phyloP scores from a whole-genome alignment of 345 rosid species.

The Garcia nutans region DNA sequence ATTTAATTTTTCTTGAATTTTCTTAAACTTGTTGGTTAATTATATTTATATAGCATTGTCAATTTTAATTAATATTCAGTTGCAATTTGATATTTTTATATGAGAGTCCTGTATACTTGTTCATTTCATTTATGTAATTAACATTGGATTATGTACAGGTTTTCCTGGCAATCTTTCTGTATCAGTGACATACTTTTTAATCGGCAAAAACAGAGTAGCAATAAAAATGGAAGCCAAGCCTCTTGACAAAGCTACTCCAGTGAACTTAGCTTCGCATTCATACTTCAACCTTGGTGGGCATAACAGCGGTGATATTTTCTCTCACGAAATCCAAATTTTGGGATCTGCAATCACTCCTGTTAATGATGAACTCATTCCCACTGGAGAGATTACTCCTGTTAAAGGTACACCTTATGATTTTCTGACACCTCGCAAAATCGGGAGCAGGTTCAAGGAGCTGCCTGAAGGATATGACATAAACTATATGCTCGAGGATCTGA shows the following conservation, averaged over 20 bases:
- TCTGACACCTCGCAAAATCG: constrained; percentile 44
- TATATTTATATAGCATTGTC: no score
- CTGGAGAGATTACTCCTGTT: constrained; percentile 43
- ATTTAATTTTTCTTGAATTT: no score
- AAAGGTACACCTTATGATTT: constrained; percentile 69
- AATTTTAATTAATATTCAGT: no score
- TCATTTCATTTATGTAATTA: no score
- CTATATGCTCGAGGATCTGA: constrained; percentile 47
- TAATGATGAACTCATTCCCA: constrained; percentile 69
- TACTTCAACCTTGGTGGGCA: constrained; percentile 87
- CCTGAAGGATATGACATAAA: constrained; percentile 78
- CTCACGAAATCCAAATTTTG: constrained; percentile 53
- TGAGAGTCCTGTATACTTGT: no score
- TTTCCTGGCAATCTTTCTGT: constrained; percentile 74
- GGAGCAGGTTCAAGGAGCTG: constrained; percentile 44
- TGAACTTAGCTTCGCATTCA: constrained; percentile 72
- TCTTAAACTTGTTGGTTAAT: no score
- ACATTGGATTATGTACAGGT: constrained; percentile 34
- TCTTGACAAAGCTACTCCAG: constrained; percentile 54
- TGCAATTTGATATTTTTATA: no score
- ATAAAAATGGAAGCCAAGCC: constrained; percentile 64
- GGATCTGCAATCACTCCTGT: constrained; percentile 61
- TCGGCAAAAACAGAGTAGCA: constrained; percentile 45
- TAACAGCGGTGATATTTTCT: constrained; percentile 59
- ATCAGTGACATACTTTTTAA: constrained; percentile 55